These are phyloP conservation scores for Plasmodium gonderi DNA, from an alignment of 169 alveolate species.

Conservation along the genomic window DNA sequence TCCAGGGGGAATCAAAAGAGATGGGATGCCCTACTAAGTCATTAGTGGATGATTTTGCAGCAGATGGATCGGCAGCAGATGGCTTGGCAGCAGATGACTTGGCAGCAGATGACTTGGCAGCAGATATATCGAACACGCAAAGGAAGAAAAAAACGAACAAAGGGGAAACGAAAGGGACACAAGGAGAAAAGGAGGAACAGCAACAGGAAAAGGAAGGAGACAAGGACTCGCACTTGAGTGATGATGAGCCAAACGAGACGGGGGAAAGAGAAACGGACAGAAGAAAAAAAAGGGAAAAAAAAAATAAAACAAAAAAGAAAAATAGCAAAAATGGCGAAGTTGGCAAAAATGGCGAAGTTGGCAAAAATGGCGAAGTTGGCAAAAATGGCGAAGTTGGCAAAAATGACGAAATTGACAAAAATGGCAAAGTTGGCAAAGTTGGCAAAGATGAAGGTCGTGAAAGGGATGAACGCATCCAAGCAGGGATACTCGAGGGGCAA, in stretches of 20 bases:
- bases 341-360: background rate
- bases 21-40: no score
- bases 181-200: background rate
- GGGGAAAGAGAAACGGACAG: background rate
- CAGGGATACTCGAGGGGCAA: no score
- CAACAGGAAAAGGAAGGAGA: background rate
- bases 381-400: background rate
- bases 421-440: background rate
- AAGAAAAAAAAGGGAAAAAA: background rate
- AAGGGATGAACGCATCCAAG: no score
- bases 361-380: no score
- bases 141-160: background rate
- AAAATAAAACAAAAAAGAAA: background rate
- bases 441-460: background rate
- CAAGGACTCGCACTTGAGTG: no score
- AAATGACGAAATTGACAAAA: background rate
- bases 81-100: background rate
- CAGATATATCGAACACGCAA: background rate
- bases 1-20: background rate
- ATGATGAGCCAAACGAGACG: background rate
- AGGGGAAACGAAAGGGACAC: background rate
- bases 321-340: background rate
- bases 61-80: background rate
- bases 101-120: background rate
- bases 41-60: background rate